phyloP scores from a whole-genome alignment of 495 filamentous ascomycete species.

The Neurospora sp. region DNA sequence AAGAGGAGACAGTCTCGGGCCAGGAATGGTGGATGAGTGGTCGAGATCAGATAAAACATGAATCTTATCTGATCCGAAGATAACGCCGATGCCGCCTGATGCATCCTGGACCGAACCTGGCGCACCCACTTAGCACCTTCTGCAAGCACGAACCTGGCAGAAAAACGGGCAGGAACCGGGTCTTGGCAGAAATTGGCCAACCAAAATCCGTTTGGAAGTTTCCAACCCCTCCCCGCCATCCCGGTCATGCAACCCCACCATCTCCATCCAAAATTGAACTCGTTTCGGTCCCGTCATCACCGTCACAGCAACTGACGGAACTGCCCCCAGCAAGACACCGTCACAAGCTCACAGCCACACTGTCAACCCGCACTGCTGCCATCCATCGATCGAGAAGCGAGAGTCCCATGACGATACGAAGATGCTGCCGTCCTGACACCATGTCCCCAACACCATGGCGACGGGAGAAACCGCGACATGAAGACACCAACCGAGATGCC shows the following conservation, averaged over 20 bases:
- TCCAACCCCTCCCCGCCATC: background rate
- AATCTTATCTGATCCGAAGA: constrained; percentile 47
- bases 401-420: background rate
- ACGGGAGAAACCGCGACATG: background rate
- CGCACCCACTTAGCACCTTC: constrained; percentile 9
- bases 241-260: too few relatives aligned
- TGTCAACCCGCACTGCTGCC: background rate
- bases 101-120: background rate
- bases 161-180: background rate
- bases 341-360: background rate
- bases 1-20: constrained; percentile 1
- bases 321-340: background rate
- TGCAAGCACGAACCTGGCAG: constrained; percentile 1
- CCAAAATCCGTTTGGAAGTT: background rate
- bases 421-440: background rate
- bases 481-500: background rate
- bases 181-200: background rate
- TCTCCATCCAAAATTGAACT: background rate
- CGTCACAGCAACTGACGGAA: background rate
- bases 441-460: background rate
- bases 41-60: background rate
- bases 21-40: background rate
- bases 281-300: background rate
- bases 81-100: constrained; percentile 34
- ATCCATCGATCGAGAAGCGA: background rate